A percentile compares a stretch with the other conserved stretches of the same genome.
Conservation (phyloP, 768 basidiomycete species). For the Psilocybe cyanescens region DNA sequence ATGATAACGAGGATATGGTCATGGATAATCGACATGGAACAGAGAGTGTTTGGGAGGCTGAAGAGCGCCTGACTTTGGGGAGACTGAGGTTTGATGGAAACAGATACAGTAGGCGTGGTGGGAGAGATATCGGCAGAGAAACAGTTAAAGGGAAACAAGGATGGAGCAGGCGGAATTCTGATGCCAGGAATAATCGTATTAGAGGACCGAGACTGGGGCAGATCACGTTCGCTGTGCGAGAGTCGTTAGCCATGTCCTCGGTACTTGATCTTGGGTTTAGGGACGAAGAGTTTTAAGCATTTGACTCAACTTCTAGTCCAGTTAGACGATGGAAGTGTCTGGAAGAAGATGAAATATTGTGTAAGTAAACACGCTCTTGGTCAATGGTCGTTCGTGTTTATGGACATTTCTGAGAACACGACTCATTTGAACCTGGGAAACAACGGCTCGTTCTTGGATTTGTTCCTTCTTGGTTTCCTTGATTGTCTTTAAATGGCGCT, state of each 20-base stretch:
- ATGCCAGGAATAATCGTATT: neutral
- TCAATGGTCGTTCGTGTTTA: no score
- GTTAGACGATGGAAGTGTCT: no score
- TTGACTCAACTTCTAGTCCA: no score
- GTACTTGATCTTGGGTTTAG: constrained; percentile 10
- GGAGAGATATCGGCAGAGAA: neutral
- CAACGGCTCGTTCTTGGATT: no score
- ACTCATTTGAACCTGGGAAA: no score
- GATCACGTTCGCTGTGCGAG: constrained; percentile 19
- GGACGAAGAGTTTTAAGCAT: constrained; percentile 12
- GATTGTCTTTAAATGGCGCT: no score
- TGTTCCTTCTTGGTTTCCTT: no score
- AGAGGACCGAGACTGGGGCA: constrained; percentile 5
- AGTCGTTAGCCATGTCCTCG: constrained; percentile 8
- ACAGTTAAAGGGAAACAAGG: neutral
- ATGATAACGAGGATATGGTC: neutral
- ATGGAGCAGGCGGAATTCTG: neutral
- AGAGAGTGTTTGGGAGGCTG: neutral
- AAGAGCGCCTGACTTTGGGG: neutral
- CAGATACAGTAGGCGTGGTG: neutral
- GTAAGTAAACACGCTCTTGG: no score
- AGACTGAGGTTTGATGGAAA: neutral
- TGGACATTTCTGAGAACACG: no score
- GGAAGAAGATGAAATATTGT: no score
- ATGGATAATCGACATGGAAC: neutral